phyloP scores from a whole-genome alignment of 2,329 filamentous ascomycete species.

The Colletotrichum lindemuthianum region DNA sequence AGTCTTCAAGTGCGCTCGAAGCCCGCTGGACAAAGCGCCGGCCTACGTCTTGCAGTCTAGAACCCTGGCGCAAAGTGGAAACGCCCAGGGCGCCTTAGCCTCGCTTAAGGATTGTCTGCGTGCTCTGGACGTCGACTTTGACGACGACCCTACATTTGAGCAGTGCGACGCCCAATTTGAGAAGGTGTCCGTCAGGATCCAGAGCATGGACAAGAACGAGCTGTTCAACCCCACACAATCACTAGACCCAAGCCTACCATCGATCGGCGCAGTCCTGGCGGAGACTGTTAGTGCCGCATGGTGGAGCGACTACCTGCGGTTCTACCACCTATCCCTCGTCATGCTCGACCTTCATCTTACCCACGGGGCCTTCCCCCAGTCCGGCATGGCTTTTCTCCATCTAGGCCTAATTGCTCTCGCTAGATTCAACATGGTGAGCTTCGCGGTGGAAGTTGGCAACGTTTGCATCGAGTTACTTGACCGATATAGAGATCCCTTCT shows the following conservation, averaged over 20 bases:
- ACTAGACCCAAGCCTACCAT: constrained; percentile 65
- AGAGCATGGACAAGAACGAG: constrained; percentile 62
- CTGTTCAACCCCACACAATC: constrained; percentile 55
- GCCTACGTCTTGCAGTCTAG: constrained; percentile 86
- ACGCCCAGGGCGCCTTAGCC: constrained; percentile 74
- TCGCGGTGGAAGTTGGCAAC: constrained; percentile 72
- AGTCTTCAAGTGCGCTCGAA: constrained; percentile 76
- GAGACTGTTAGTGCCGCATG: constrained; percentile 77
- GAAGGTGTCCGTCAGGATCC: constrained; percentile 67
- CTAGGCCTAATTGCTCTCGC: constrained; percentile 73
- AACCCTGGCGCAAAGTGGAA: constrained; percentile 78
- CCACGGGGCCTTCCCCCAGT: constrained; percentile 74
- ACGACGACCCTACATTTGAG: constrained; percentile 74
- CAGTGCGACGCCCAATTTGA: constrained; percentile 82
- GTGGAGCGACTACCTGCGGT: constrained; percentile 78
- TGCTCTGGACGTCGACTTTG: constrained; percentile 74
- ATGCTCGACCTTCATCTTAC: constrained; percentile 74
- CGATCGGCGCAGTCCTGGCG: constrained; percentile 75
- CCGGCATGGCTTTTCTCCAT: constrained; percentile 74
- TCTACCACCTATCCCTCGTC: constrained; percentile 75
- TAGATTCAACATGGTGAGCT: constrained; percentile 76
- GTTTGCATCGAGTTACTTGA: constrained; percentile 73
- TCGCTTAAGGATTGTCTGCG: constrained; percentile 76
- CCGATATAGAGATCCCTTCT: constrained; percentile 70
- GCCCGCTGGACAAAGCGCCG: constrained; percentile 81